Evolutionary conservation across 2,329 filamentous ascomycete genomes (phyloP).

Genomic region (Coniochaeta prunicola): DNA sequence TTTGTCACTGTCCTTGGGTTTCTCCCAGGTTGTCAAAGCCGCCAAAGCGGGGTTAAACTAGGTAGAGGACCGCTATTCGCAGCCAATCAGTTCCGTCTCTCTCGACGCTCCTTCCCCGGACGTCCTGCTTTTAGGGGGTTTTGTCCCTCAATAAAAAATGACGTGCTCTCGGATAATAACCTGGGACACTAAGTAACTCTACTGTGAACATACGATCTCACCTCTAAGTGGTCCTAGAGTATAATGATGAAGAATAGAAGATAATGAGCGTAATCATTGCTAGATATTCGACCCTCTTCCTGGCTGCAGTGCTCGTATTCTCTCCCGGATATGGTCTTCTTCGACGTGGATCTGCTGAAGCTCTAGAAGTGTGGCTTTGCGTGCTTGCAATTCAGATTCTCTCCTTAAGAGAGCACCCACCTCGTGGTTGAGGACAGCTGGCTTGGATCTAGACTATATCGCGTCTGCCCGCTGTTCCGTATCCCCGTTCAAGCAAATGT

Average conservation of each 20-base stretch:
- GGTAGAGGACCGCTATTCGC: neutral
- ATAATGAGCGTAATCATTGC: neutral
- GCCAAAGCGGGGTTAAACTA: neutral
- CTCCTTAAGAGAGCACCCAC: neutral
- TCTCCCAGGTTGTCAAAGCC: neutral
- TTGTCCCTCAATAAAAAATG: no score
- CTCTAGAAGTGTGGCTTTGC: neutral
- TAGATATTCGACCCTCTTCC: neutral
- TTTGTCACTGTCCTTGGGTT: neutral
- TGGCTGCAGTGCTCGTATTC: neutral
- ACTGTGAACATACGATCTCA: no score
- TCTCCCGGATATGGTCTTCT: neutral
- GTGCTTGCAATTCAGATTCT: neutral
- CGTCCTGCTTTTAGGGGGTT: neutral
- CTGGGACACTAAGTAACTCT: no score
- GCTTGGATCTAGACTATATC: neutral
- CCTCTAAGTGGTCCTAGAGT: no score
- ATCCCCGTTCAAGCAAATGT: no score
- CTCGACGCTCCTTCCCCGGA: neutral
- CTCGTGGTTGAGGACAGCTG: neutral
- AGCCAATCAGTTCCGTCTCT: neutral
- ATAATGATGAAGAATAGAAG: neutral
- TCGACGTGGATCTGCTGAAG: neutral
- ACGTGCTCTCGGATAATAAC: no score
- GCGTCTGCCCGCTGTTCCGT: no score